Evolutionary conservation across 2,329 filamentous ascomycete genomes (phyloP), one percentile per base, ranked within the genome.

Genomic region (Cladosporium sp.): DNA sequence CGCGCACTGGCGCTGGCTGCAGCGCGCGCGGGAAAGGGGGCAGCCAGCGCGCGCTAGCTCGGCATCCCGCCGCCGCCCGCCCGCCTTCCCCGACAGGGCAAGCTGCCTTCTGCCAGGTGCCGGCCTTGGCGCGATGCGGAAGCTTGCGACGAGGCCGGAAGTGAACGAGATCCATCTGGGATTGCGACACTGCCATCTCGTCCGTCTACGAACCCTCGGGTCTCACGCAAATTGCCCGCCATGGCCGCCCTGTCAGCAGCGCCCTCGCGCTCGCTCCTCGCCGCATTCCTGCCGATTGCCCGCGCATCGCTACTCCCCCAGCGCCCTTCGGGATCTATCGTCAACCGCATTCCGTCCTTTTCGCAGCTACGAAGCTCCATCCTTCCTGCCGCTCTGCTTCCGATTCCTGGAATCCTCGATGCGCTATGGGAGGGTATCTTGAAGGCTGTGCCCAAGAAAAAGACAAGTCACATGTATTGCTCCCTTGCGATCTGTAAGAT

Each of bases 381-480:
- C 77, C 54, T 77, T 76, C 59, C 83, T 32, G 73, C 80, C 13
- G 73, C 85, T 55, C 74, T 82, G 6, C 70, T 86, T 37, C 82
- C 86, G 46, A 75, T 91, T 48, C 84, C 87, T 5, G 79, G 80
- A 4, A 67, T 90, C n/a, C 73, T 95, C 18, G 84, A 82, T 52
- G 87, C 87, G 58, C 84, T 98, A 64, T 97, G 92, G 92, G 92
- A 96, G 61, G 90, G 88, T 5, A 81, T 98, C 43, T 78, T 98
- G 61, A 85, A 85, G 60, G 93, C 93, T 1, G 93, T 97, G 13
- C 93, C 93, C 4, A 98, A 98, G 80, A 97, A 95, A 77, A 98
- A 97, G 81, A 95, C 90, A 33, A 96, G 92, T 40, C 89, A 98
- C 71, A 89, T 89, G 77, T 53, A 49, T 18, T n/a, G 22, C 43